Percentiles rank a stretch among this genome's conserved stretches.
phyloP scores from a whole-genome alignment of 2,329 filamentous ascomycete species.

The Cordyceps cicadae region DNA sequence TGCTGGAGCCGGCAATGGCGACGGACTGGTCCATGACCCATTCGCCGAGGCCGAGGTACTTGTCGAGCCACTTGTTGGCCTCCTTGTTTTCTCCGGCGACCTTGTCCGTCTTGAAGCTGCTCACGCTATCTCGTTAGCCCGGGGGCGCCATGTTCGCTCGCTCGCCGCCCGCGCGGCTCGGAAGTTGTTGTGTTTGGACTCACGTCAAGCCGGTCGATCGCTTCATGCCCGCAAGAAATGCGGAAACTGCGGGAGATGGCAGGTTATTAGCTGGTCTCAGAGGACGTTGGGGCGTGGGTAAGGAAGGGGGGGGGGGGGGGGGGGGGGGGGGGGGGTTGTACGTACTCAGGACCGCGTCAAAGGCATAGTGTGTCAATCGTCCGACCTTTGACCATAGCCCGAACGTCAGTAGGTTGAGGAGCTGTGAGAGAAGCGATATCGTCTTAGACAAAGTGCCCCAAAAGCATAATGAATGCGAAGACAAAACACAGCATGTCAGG shows the following conservation, averaged over 20 bases:
- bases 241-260: conserved; percentile 58
- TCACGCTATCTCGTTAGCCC: conserved; percentile 21
- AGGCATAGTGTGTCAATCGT: conserved; percentile 86
- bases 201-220: conserved; percentile 97
- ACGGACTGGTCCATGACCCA: conserved; percentile 98
- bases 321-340: conserved; percentile 18
- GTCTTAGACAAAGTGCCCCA: conserved; percentile 24
- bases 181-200: conserved; percentile 33
- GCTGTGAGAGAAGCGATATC: conserved; percentile 30
- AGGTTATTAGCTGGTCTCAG: background rate
- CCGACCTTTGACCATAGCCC: conserved; percentile 73
- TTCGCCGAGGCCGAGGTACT: conserved; percentile 89
- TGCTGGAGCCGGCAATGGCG: conserved; percentile 77
- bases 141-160: background rate
- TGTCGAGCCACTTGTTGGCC: conserved; percentile 80
- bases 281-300: background rate
- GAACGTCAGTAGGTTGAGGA: conserved; percentile 61
- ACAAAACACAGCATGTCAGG: background rate
- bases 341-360: conserved; percentile 88
- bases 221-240: conserved; percentile 93
- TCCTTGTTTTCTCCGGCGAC: conserved; percentile 73
- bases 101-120: conserved; percentile 79
- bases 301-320: too few species aligned
- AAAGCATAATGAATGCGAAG: background rate
- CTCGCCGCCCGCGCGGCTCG: background rate